These are phyloP conservation scores for Colletotrichum spinosum DNA, from an alignment of 2,329 filamentous ascomycete genomes.

Conservation along the genomic window DNA sequence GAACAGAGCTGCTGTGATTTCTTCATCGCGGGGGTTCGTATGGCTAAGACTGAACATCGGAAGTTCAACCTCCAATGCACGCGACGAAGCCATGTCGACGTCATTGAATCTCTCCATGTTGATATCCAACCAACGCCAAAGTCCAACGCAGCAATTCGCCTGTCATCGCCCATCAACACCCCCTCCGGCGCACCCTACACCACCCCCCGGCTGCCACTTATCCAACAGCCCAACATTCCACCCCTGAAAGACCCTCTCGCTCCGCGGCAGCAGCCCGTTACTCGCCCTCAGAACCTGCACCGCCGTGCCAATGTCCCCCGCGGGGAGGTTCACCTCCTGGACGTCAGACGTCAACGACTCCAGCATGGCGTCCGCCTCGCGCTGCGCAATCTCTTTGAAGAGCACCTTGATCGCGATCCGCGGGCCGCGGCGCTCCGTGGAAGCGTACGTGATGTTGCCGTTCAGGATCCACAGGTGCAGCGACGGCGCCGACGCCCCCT, in stretches of 20 bases:
- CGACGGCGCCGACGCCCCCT: neutral
- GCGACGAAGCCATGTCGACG: too few relatives aligned
- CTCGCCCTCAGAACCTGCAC: slow-evolving; percentile 58
- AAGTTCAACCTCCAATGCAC: too few relatives aligned
- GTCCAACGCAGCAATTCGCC: too few relatives aligned
- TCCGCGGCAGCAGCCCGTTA: slow-evolving; percentile 63
- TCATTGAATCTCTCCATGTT: too few relatives aligned
- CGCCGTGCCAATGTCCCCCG: slow-evolving; percentile 60
- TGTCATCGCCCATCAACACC: too few relatives aligned
- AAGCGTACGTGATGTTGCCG: slow-evolving; percentile 63
- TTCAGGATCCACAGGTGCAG: slow-evolving; percentile 69
- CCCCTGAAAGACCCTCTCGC: slow-evolving; percentile 69
- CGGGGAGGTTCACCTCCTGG: slow-evolving; percentile 69
- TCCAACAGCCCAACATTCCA: slow-evolving; percentile 76
- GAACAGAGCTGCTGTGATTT: too few relatives aligned
- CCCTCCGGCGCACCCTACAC: too few relatives aligned
- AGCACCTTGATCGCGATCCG: slow-evolving; percentile 64
- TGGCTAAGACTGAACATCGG: too few relatives aligned
- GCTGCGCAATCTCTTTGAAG: slow-evolving; percentile 56
- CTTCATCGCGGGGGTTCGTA: too few relatives aligned
- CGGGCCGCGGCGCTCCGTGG: slow-evolving; percentile 46
- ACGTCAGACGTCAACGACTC: slow-evolving; percentile 66
- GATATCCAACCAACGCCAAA: too few relatives aligned
- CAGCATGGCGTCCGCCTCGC: slow-evolving; percentile 60
- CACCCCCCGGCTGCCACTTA: slow-evolving; percentile 54